phyloP scores from a whole-genome alignment of 2,329 filamentous ascomycete genomes.

The Alternaria brassicae region DNA sequence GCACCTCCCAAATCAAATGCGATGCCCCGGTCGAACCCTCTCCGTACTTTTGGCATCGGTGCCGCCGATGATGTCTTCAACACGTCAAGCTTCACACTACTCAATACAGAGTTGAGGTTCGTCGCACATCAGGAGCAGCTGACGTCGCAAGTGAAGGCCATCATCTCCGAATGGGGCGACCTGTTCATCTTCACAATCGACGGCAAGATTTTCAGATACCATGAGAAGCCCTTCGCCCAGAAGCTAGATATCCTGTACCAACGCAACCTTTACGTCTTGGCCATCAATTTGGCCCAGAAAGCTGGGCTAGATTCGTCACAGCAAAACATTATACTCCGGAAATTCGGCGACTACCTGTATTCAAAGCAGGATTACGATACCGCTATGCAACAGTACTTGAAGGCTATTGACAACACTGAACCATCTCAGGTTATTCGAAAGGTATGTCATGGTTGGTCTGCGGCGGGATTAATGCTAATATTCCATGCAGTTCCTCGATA shows the following conservation, averaged over 20 bases:
- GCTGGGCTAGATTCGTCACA: constrained; percentile 79
- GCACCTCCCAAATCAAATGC: constrained; percentile 73
- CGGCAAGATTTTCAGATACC: constrained; percentile 85
- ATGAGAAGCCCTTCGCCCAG: constrained; percentile 88
- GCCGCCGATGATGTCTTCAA: constrained; percentile 81
- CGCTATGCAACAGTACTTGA: constrained; percentile 98
- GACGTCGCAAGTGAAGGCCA: constrained; percentile 76
- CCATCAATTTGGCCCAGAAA: constrained; percentile 92
- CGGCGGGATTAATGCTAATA: constrained; percentile 14
- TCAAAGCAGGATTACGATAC: constrained; percentile 95
- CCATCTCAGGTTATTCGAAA: constrained; percentile 96
- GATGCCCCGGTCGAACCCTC: constrained; percentile 63
- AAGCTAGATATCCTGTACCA: constrained; percentile 94
- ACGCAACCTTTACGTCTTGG: constrained; percentile 87
- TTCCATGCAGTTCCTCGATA: constrained; percentile 78
- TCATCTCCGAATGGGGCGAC: constrained; percentile 90
- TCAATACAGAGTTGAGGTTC: constrained; percentile 91
- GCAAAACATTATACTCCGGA: constrained; percentile 90
- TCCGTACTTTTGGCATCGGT: constrained; percentile 76
- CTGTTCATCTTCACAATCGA: constrained; percentile 90
- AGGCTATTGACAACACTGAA: constrained; percentile 94
- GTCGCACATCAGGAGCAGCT: constrained; percentile 89
- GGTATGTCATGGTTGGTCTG: constrained; percentile 52
- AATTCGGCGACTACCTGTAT: constrained; percentile 93
- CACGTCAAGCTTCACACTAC: constrained; percentile 83